phyloP scores from a whole-genome alignment of 1,284 basidiomycete species.

The Ganoderma leucocontextum region DNA sequence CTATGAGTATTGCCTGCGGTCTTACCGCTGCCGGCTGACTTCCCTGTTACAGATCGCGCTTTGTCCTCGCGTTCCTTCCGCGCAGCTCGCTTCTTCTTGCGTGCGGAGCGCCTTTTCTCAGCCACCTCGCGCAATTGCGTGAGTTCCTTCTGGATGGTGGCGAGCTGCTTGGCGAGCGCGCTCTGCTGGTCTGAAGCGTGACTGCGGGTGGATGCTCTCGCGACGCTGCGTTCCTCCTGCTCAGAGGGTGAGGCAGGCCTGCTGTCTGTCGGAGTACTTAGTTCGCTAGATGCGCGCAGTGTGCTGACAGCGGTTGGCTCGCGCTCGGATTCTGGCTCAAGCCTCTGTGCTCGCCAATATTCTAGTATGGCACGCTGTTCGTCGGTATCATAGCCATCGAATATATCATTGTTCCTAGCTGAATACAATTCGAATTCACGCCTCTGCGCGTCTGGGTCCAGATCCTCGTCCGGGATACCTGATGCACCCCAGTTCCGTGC shows the following conservation, averaged over 20 bases:
- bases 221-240: not conserved
- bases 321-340: not conserved
- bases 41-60: not conserved
- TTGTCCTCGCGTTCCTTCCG: not conserved
- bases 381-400: constrained; percentile 6
- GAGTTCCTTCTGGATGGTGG: not conserved
- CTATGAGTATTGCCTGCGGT: not conserved
- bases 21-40: no score
- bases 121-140: not conserved
- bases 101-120: not conserved
- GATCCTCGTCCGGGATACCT: constrained; percentile 11
- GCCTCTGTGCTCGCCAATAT: constrained; percentile 4
- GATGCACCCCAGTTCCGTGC: constrained; percentile 25
- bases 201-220: not conserved
- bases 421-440: constrained; percentile 6
- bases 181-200: not conserved
- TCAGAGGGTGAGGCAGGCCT: not conserved
- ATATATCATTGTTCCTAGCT: not conserved
- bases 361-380: constrained; percentile 4
- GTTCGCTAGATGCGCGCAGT: no score
- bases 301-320: not conserved
- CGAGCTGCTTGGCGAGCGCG: not conserved
- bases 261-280: not conserved
- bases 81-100: not conserved
- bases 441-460: constrained; percentile 17